Evolutionary conservation across 108 stramenopile genomes (phyloP).

Genomic region (Epithemia pelagica): DNA sequence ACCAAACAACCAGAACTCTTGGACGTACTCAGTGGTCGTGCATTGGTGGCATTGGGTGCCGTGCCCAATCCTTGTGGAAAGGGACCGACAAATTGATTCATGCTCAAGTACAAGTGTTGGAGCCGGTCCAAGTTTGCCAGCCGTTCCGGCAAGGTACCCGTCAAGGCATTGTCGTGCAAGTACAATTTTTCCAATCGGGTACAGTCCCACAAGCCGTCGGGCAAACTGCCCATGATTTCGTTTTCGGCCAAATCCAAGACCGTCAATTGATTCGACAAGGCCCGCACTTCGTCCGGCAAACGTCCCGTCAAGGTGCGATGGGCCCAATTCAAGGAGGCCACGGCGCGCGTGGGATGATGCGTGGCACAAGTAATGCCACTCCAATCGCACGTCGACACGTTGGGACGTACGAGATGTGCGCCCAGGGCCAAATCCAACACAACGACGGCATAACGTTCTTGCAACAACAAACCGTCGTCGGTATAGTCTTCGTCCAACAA

Average conservation of each 20-base stretch:
- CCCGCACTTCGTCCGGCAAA: background rate
- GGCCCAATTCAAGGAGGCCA: slow-evolving; percentile 3
- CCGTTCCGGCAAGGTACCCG: slow-evolving; percentile 2
- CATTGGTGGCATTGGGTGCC: background rate
- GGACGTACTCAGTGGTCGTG: slow-evolving; percentile 19
- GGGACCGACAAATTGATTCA: slow-evolving; percentile 7
- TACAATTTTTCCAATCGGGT: background rate
- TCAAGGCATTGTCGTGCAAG: slow-evolving; percentile 1
- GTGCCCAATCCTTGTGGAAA: slow-evolving; percentile 15
- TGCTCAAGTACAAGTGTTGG: background rate
- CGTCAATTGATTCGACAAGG: background rate
- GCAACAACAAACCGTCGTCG: background rate
- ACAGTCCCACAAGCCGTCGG: background rate
- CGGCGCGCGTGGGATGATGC: background rate
- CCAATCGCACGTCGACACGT: slow-evolving; percentile 1
- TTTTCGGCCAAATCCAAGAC: slow-evolving; percentile 2
- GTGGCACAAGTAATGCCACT: background rate
- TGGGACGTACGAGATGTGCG: background rate
- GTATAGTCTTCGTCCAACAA: background rate
- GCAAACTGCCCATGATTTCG: background rate
- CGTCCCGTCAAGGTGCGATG: background rate
- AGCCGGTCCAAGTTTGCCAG: background rate
- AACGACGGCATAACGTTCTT: slow-evolving; percentile 6
- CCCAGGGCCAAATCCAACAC: slow-evolving; percentile 1
- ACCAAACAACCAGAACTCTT: background rate